Conservation (phyloP, 2,329 filamentous ascomycete genomes). For the Trichoderma sp. region DNA sequence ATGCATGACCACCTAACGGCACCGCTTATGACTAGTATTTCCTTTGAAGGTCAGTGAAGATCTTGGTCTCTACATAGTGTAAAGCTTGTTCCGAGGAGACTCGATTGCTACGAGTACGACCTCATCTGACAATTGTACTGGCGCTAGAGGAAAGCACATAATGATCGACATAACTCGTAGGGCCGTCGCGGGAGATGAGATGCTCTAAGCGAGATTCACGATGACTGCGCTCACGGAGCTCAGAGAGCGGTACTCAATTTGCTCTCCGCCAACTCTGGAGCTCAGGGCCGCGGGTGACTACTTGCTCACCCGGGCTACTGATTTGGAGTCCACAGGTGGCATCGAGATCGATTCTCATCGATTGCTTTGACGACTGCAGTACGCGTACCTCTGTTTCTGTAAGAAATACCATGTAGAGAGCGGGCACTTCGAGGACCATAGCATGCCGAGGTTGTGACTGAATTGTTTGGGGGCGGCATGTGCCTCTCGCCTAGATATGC, state of each 20-base stretch:
- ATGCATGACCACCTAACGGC: neutral
- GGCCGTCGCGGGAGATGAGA: neutral
- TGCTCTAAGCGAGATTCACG: neutral
- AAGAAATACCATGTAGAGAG: neutral
- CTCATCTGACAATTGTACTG: neutral
- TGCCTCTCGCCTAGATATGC: neutral
- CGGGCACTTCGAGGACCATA: neutral
- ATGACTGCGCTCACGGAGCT: neutral
- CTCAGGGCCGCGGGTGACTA: neutral
- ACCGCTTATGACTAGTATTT: neutral
- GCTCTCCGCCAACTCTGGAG: neutral
- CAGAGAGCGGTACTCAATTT: neutral
- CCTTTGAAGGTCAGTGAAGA: neutral
- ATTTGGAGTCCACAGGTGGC: neutral
- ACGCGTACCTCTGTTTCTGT: neutral
- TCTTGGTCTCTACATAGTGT: neutral
- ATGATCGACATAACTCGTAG: neutral
- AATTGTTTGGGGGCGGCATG: neutral
- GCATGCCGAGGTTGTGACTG: neutral
- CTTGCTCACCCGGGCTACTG: neutral
- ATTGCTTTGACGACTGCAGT: neutral
- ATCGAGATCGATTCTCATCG: neutral
- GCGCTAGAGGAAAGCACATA: neutral
- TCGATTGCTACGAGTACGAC: neutral
- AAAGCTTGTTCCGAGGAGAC: conserved; percentile 5